phyloP scores from a whole-genome alignment of 306 rosid species.

The Cucurbita ficifolia region DNA sequence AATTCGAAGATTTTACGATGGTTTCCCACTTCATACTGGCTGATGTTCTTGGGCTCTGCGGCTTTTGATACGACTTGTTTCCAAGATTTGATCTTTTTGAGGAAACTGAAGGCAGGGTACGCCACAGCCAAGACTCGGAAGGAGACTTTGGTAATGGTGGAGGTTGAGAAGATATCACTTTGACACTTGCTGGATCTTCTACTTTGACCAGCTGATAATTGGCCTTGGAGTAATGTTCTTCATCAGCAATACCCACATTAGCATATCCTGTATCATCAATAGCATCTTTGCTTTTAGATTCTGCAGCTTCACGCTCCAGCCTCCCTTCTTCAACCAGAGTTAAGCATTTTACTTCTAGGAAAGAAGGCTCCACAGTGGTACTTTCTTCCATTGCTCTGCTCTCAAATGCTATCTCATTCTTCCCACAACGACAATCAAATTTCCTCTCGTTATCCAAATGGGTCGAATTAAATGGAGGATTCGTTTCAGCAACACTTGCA shows the following conservation, averaged over 20 bases:
- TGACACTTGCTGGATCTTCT: conserved; percentile 13
- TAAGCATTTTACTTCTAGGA: conserved; percentile 24
- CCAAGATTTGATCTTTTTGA: conserved; percentile 21
- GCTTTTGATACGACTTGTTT: conserved; percentile 17
- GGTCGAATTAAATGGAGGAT: conserved; percentile 17
- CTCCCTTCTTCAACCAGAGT: conserved; percentile 19
- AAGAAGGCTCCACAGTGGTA: conserved; percentile 18
- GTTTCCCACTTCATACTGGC: conserved; percentile 78
- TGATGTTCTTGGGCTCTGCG: conserved; percentile 25
- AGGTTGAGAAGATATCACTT: conserved; percentile 28
- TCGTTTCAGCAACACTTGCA: conserved; percentile 23
- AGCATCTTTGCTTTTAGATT: conserved; percentile 17
- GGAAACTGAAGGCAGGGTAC: conserved; percentile 48
- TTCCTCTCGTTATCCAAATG: conserved; percentile 19
- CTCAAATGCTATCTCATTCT: conserved; percentile 11
- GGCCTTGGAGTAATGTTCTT: conserved; percentile 10
- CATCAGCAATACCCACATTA: conserved; percentile 3
- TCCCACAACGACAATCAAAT: conserved; percentile 12
- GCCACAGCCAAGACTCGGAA: conserved; percentile 93
- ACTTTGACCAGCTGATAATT: conserved; percentile 21
- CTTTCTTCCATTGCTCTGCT: conserved; percentile 16
- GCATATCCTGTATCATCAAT: background rate
- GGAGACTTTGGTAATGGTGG: conserved; percentile 93
- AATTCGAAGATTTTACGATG: conserved; percentile 66
- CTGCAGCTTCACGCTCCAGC: conserved; percentile 3